Percentiles rank a stretch among this genome's conserved stretches.
phyloP scores from a whole-genome alignment of 306 rosid species.

The Abrus precatorius region DNA sequence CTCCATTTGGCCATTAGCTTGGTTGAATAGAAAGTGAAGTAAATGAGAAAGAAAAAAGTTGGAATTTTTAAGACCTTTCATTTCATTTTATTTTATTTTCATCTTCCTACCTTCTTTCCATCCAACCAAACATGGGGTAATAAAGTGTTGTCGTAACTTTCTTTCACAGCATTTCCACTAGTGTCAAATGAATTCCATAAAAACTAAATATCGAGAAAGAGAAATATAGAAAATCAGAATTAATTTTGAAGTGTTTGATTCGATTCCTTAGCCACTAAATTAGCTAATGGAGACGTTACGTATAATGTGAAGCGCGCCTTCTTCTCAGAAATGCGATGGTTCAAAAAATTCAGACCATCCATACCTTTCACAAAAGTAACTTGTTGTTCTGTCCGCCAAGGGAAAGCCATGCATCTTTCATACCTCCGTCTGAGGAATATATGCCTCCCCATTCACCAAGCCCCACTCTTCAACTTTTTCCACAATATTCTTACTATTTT shows the following conservation, averaged over 20 bases:
- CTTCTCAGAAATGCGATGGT: neutral
- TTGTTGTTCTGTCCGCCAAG: constrained; percentile 32
- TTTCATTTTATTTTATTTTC: no score
- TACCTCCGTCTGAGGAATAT: neutral
- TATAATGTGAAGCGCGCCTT: constrained; percentile 27
- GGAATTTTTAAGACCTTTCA: no score
- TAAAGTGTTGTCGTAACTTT: neutral
- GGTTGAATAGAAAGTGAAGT: no score
- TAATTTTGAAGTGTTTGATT: constrained; percentile 1
- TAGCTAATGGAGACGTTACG: constrained; percentile 10
- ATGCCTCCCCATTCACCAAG: neutral
- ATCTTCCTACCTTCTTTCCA: no score
- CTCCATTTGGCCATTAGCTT: no score
- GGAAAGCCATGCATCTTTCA: constrained; percentile 14
- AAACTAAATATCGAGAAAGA: neutral
- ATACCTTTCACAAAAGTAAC: constrained; percentile 25
- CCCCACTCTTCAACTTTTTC: neutral
- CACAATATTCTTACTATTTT: neutral
- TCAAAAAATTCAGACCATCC: constrained; percentile 39
- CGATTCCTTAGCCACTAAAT: constrained; percentile 23
- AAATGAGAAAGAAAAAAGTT: no score
- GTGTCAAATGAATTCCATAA: neutral
- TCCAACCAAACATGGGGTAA: no score
- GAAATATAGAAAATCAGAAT: no score
- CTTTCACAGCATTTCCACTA: neutral